Evolutionary conservation across 129 eudicot species (phyloP), one percentile per base, ranked within the genome.

Genomic region (Centrapalus pauciflorus): DNA sequence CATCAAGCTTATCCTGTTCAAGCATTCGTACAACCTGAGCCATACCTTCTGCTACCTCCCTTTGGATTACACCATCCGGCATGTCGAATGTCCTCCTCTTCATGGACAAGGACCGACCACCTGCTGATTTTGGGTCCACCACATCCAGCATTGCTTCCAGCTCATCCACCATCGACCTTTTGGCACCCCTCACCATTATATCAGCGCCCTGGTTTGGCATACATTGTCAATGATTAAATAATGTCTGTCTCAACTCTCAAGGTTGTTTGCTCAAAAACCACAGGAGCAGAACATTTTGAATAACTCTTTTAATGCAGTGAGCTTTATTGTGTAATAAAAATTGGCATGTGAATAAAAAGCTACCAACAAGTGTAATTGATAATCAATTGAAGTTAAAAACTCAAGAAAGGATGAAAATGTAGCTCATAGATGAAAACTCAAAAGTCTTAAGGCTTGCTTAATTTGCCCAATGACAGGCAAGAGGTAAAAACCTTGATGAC

Each of bases 81-180:
- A 92, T 83, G 70, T 92, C 98, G 24, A 92, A 92, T 1, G 91
- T 88, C 68, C 98, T 81, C 79, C 94, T 82, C 77, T 64, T 77
- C 84, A 85, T 61, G 30, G 85, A 75, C 14, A 81, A 54, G 2
- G 88, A 81, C 43, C 71, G 75, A 11, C 61, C 64, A 19, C 77
- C 80, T 8, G 58, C 63, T 43, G 95, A 89, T 40, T 88, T 91
- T 14, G 98, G 98, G 55, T 88, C 98, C 57, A 92, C 89, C 65
- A 83, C 96, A 43, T 92, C 96, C 27, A 92, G 89, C 98, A 92
- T 92, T 17, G 95, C 96, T 82, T 92, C 98, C 49, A 92, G 79
- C 81, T 88, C 96, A 24, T 92, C 96, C 77, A 88, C 91, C 95
- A 88, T 92, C 0, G 98, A 83, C 76, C 89, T 85, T 64, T 85